Conservation (phyloP, 495 filamentous ascomycete species). For the Aspergillus homomorphus region DNA sequence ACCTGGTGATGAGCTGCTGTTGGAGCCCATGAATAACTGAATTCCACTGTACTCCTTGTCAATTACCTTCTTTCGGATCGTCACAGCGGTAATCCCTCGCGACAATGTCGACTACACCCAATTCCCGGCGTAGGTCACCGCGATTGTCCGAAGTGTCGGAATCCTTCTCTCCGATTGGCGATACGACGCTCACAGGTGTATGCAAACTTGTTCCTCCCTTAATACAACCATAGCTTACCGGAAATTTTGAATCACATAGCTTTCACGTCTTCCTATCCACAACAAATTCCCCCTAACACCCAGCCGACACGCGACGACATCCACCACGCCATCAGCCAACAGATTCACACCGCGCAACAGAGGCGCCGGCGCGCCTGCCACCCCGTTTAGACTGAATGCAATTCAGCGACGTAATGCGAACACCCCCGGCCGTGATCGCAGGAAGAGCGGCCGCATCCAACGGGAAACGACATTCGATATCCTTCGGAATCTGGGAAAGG, state of each 20-base stretch:
- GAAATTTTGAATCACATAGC: conserved; percentile 18
- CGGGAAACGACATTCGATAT: conserved; percentile 75
- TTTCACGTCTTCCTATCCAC: conserved; percentile 38
- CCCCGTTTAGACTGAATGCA: conserved; percentile 70
- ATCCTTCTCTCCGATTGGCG: conserved; percentile 30
- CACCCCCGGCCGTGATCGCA: conserved; percentile 65
- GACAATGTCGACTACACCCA: conserved; percentile 39
- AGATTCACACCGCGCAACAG: conserved; percentile 38
- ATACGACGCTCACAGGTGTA: conserved; percentile 34
- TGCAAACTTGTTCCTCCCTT: conserved; percentile 6
- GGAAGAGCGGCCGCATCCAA: conserved; percentile 63
- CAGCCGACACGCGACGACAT: conserved; percentile 30
- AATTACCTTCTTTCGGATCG: too few species aligned
- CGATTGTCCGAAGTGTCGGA: conserved; percentile 23
- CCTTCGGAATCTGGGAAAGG: conserved; percentile 62
- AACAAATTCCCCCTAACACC: conserved; percentile 40
- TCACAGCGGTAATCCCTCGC: neutral
- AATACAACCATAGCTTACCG: neutral
- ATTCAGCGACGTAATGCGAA: conserved; percentile 73
- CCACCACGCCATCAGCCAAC: conserved; percentile 34
- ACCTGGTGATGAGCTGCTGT: neutral
- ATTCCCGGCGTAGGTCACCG: conserved; percentile 34
- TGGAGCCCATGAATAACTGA: neutral
- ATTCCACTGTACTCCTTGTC: too few species aligned
- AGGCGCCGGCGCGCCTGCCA: conserved; percentile 49